phyloP scores from a whole-genome alignment of 192 early-diverging fungal species.

The Gryganskiella cystojenkinii region DNA sequence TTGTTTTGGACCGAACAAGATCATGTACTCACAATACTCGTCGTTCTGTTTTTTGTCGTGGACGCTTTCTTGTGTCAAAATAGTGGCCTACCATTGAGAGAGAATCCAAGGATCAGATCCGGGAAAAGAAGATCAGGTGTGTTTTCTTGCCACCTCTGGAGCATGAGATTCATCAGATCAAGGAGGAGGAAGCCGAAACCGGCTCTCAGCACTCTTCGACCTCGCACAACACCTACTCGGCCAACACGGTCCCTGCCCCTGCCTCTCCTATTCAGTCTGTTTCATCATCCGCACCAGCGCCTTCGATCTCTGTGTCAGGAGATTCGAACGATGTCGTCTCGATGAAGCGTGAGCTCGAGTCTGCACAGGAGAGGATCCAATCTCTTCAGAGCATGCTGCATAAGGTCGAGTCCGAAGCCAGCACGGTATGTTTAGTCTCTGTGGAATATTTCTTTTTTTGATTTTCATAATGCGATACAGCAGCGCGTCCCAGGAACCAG shows the following conservation, averaged over 20 bases:
- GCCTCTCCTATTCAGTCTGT: constrained; percentile 23
- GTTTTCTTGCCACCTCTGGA: constrained; percentile 58
- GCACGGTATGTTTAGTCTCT: constrained; percentile 42
- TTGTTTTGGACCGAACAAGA: not conserved
- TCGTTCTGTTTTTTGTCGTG: too few relatives aligned
- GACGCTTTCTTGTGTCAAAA: not conserved
- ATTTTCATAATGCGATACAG: not conserved
- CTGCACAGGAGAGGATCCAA: constrained; percentile 57
- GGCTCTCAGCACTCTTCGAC: constrained; percentile 21
- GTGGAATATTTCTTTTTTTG: not conserved
- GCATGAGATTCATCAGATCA: constrained; percentile 27
- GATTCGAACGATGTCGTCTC: not conserved
- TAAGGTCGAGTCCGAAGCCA: constrained; percentile 31
- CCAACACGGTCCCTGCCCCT: constrained; percentile 2
- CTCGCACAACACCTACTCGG: not conserved
- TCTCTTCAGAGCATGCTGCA: constrained; percentile 41
- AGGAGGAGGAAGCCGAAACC: constrained; percentile 31
- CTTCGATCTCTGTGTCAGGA: constrained; percentile 5
- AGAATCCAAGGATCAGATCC: constrained; percentile 67
- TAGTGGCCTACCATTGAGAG: constrained; percentile 76
- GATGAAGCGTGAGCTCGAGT: constrained; percentile 33
- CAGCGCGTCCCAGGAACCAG: not conserved
- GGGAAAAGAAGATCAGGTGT: constrained; percentile 78
- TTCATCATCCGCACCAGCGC: constrained; percentile 7
- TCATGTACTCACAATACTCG: too few relatives aligned